These are phyloP conservation scores for Orobanche coerulescens DNA, from an alignment of 257 asterid genomes.

Conservation along the genomic window DNA sequence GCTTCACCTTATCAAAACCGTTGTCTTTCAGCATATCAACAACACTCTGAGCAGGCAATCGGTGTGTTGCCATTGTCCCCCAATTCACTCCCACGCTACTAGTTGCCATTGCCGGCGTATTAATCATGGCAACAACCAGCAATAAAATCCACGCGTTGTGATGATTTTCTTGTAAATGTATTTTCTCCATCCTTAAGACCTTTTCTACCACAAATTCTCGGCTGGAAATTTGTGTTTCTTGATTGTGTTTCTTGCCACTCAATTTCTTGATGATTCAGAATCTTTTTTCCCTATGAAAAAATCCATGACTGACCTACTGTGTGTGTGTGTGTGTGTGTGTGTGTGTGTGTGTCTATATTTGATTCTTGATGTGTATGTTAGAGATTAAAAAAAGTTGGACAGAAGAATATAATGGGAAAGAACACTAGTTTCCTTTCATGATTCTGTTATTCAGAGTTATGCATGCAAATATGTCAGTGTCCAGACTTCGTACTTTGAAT, in stretches of 20 bases:
- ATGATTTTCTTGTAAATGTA: neutral
- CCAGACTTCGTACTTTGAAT: constrained; percentile 6
- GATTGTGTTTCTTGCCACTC: neutral
- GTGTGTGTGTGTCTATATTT: too few species aligned
- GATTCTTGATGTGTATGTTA: neutral
- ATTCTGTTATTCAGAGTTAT: constrained; percentile 50
- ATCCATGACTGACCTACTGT: neutral
- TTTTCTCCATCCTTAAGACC: neutral
- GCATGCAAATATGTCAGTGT: constrained; percentile 23
- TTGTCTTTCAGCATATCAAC: constrained; percentile 65
- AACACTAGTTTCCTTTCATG: constrained; percentile 38
- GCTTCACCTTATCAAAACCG: constrained; percentile 71
- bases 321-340: too few species aligned
- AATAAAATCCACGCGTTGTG: neutral
- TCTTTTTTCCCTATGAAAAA: neutral
- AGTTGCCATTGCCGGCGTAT: neutral
- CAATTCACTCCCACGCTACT: constrained; percentile 75
- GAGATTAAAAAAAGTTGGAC: neutral
- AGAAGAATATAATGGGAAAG: neutral
- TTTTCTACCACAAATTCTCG: neutral
- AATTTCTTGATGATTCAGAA: neutral
- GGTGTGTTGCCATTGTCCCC: constrained; percentile 86
- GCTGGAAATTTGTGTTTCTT: neutral
- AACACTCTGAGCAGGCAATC: constrained; percentile 45
- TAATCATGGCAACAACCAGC: neutral